Evolutionary conservation across 176 grass and related monocot species (phyloP).

Genomic region (Melocanna baccifera): DNA sequence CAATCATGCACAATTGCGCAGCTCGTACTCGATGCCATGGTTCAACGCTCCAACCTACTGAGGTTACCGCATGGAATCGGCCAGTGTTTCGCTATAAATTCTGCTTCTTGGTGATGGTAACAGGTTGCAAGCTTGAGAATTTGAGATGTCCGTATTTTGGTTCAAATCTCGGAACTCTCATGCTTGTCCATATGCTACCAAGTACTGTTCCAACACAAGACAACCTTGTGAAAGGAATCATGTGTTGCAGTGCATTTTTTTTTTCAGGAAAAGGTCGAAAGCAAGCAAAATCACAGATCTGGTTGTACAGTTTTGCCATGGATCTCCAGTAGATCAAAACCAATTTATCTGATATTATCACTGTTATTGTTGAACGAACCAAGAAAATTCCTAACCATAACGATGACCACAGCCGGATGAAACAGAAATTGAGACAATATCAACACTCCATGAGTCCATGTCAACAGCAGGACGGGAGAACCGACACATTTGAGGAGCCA

Average conservation of each 20-base stretch:
- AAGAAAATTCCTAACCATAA: conserved; percentile 26
- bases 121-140: not conserved
- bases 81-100: not conserved
- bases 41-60: not conserved
- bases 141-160: not conserved
- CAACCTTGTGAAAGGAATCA: too few species aligned
- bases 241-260: too few species aligned
- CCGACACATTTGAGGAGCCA: not conserved
- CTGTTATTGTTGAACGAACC: not conserved
- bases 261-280: not conserved
- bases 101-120: not conserved
- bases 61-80: not conserved
- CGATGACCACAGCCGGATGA: not conserved
- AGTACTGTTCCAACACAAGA: not conserved
- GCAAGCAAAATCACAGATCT: not conserved
- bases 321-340: not conserved
- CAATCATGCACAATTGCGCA: too few species aligned
- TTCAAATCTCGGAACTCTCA: not conserved
- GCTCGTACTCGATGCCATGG: not conserved
- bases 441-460: conserved; percentile 22
- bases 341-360: conserved; percentile 4
- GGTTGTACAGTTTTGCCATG: not conserved
- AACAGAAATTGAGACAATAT: conserved; percentile 18
- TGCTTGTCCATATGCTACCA: not conserved
- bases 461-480: conserved; percentile 26